Conservation (phyloP, 2,329 filamentous ascomycete genomes). For the Dactylonectria macrodidyma region DNA sequence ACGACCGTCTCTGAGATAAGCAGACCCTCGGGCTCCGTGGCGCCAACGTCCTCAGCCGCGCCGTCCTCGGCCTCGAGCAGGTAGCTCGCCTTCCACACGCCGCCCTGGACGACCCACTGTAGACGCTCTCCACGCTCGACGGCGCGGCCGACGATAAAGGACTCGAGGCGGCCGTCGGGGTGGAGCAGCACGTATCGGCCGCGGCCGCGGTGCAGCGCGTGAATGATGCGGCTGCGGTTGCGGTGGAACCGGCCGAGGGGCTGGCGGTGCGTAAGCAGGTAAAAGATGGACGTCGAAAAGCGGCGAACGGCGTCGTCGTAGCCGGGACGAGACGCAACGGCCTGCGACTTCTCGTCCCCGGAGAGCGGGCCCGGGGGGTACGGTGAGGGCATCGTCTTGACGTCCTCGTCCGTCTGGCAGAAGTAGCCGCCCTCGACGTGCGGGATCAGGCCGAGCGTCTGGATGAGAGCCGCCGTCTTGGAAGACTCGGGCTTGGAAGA, state of each 20-base stretch:
- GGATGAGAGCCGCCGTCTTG: conserved; percentile 46
- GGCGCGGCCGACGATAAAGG: conserved; percentile 73
- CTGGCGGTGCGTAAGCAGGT: conserved; percentile 70
- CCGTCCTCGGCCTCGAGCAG: conserved; percentile 56
- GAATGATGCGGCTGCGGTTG: conserved; percentile 73
- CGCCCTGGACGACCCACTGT: conserved; percentile 80
- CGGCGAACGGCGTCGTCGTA: conserved; percentile 61
- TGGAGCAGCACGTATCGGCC: conserved; percentile 77
- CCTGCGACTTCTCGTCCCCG: conserved; percentile 52
- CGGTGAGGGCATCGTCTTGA: conserved; percentile 66
- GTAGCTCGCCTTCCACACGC: conserved; percentile 76
- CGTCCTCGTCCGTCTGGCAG: conserved; percentile 71
- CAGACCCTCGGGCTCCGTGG: conserved; percentile 62
- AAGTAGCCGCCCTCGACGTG: conserved; percentile 79
- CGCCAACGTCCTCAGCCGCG: conserved; percentile 50
- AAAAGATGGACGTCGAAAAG: conserved; percentile 75
- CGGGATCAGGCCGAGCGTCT: conserved; percentile 61
- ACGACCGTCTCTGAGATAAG: conserved; percentile 79
- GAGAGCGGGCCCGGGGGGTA: conserved; percentile 54
- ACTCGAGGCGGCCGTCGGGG: conserved; percentile 71
- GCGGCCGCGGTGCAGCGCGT: conserved; percentile 75
- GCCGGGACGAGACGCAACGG: conserved; percentile 50
- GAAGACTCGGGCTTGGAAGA: conserved; percentile 38
- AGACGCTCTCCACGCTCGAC: conserved; percentile 71
- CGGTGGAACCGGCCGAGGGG: conserved; percentile 75